These are phyloP conservation scores for Trichophyton benhamiae DNA, from an alignment of 2,329 filamentous ascomycete genomes.

Conservation along the genomic window DNA sequence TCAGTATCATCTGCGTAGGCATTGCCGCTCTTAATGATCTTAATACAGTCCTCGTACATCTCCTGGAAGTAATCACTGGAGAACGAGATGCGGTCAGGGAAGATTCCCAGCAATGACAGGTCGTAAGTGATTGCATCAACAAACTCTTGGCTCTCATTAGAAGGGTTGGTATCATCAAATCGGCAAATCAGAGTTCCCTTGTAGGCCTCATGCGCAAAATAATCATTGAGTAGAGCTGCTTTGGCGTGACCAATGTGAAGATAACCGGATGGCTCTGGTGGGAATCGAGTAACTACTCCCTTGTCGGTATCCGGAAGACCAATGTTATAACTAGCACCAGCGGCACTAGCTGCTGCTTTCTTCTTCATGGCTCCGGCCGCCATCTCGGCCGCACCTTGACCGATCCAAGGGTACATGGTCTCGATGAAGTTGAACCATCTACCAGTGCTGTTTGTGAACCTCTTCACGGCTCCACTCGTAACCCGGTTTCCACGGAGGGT, in stretches of 20 bases:
- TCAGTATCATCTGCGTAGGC: constrained; percentile 93
- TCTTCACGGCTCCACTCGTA: constrained; percentile 10
- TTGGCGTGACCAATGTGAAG: constrained; percentile 65
- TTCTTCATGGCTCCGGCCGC: constrained; percentile 14
- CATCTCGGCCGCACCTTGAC: constrained; percentile 12
- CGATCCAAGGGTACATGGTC: constrained; percentile 16
- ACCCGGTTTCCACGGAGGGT: constrained; percentile 17
- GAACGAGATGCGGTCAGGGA: constrained; percentile 73
- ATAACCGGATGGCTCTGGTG: constrained; percentile 27
- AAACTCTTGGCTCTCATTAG: constrained; percentile 94
- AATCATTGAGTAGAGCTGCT: constrained; percentile 85
- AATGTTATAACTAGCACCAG: constrained; percentile 20
- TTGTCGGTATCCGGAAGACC: constrained; percentile 20
- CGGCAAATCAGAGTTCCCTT: constrained; percentile 81
- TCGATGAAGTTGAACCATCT: constrained; percentile 19
- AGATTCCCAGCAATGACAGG: constrained; percentile 79
- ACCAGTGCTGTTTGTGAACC: constrained; percentile 7
- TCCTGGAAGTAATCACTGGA: constrained; percentile 94
- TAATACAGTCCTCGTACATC: constrained; percentile 72
- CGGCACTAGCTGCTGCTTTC: constrained; percentile 16
- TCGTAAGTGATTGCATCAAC: constrained; percentile 91
- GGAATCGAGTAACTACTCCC: constrained; percentile 25
- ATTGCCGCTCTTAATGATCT: constrained; percentile 72
- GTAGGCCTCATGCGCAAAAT: constrained; percentile 90
- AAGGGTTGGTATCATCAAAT: constrained; percentile 95